A percentile compares a stretch with the other conserved stretches of the same genome.
These are phyloP conservation scores for Penicillium sp. DNA, from an alignment of 2,329 filamentous ascomycete genomes.

Conservation along the genomic window DNA sequence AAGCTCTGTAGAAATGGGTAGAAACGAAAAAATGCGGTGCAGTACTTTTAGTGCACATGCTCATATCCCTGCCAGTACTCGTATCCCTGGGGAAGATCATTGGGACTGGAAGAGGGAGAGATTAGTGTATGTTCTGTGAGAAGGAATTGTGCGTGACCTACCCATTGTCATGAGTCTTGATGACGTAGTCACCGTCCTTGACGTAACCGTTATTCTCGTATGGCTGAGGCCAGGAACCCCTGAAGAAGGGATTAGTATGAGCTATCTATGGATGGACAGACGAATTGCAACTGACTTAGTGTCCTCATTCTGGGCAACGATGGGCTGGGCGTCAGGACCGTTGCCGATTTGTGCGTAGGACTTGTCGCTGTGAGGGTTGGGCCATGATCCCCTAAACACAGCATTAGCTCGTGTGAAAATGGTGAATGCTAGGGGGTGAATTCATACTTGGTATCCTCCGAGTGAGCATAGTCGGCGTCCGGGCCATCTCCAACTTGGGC, in stretches of 20 bases:
- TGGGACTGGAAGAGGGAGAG: background rate
- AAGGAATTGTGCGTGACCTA: constrained; percentile 8
- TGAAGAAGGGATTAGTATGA: constrained; percentile 4
- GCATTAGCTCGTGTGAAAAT: background rate
- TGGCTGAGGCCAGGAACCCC: constrained; percentile 17
- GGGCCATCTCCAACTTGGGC: constrained; percentile 20
- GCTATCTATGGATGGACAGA: accelerated
- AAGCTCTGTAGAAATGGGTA: constrained; percentile 11
- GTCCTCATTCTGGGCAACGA: constrained; percentile 13
- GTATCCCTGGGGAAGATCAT: constrained; percentile 19
- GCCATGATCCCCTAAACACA: constrained; percentile 11
- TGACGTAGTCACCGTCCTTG: constrained; percentile 5
- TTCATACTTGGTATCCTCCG: constrained; percentile 4
- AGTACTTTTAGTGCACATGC: constrained; percentile 1
- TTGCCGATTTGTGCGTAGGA: constrained; percentile 18
- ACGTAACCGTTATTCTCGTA: constrained; percentile 20
- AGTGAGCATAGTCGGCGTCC: constrained; percentile 10
- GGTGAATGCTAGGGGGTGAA: no score
- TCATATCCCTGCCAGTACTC: constrained; percentile 23
- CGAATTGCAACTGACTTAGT: constrained; percentile 3
- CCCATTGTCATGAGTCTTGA: constrained; percentile 18
- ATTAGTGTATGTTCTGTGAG: background rate
- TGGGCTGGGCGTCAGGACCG: constrained; percentile 15
- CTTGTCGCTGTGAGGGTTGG: constrained; percentile 17
- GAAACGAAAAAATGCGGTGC: background rate